Base-by-base conservation (phyloP, 345 rosid species). In the Brassica carinata region DNA sequence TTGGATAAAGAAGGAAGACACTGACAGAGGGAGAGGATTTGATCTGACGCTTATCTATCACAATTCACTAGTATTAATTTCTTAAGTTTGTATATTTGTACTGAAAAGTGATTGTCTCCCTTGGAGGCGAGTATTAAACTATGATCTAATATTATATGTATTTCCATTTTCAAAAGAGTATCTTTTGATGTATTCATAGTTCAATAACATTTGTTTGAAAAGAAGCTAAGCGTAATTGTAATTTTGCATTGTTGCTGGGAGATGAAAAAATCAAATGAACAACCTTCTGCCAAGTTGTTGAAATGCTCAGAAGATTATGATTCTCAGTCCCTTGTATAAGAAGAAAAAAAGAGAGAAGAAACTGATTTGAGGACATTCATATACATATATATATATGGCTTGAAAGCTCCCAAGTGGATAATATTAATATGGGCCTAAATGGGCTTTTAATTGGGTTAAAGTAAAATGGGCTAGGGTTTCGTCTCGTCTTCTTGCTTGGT, bases 61-160 rank as follows among this genome's bases (percentile, higher is more conserved):
- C 26, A 0, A 23, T 23, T 23, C 26, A 23, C 26, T 23, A 23
- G 26, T 23, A 23, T 71, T 78, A 10, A 63, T 71, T 40, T 71
- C 71, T 53, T 17, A 69, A 64, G 76, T 18, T 75, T 75, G 72
- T 75, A 80, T 53, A 70, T 53, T 75, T 15, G 67, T 80, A 75
- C 66, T 75, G 71, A 64, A 64, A 69, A 75, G 31, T 17, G 5
- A 64, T 57, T 70, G 7, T 18, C 51, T 64, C 69, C 31, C 76
- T 30, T 75, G 5, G 10, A 51, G 73, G 80, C 77, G 40, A 81
- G 26, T 38, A 55, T 57, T 64, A 59, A 64, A 64, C 40, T 53
- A 19, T 64, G 40, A 75, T 70, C 27, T 51, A 26, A n/a, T 17
- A 36, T 5, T 5, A 36, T 64, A 57, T 69, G 8, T 36, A 17